Evolutionary conservation across 1,284 basidiomycete genomes (phyloP), one percentile per base, ranked within the genome.

Genomic region (Ustilago curta): DNA sequence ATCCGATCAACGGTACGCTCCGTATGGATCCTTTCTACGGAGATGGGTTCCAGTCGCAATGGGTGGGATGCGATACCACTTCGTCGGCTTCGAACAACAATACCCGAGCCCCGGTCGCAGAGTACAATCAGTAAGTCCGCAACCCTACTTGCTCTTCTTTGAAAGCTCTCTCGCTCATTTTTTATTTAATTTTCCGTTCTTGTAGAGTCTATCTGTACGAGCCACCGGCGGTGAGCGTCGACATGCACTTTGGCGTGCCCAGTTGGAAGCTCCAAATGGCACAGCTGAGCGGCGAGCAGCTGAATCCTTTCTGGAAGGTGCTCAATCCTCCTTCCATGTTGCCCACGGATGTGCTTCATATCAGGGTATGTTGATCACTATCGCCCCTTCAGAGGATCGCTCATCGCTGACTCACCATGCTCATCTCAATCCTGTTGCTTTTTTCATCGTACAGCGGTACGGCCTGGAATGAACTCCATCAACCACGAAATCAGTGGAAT

Each of bases 241-340:
- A 68, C 19, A 7, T n/a, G 5, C 65, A 68, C 50, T 68, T 47
- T 23, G 65, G 65, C 16, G 42, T 44, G 16, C 44, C 65, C 3
- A 57, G 59, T 23, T 68, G 42, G 31, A 68, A 57, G 49, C 48
- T 68, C 42, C 29, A 61, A n/a, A 61, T 68, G 43, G 59, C 59
- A 2, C 59, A 68, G 31, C 35, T 68, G 43, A 68, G 59, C 45
- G 65, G 65, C 3, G 65, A 68, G 39, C 39, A 29, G n/a, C 45
- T 68, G 23, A 68, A 61, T 32, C 58, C 53, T 4, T 56, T 70
- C 60, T 80, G 72, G 67, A 74, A 79, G 63, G 48, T 64, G 32
- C 69, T 77, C 62, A 71, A 79, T 51, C 77, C 77, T 29, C 77
- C 78, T 12, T 44, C 61, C 27, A 80, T 80, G 78, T 50, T 80